Evolutionary conservation across 768 basidiomycete species (phyloP), one percentile per base, ranked within the genome.

Genomic region (Kondoa malvinella): DNA sequence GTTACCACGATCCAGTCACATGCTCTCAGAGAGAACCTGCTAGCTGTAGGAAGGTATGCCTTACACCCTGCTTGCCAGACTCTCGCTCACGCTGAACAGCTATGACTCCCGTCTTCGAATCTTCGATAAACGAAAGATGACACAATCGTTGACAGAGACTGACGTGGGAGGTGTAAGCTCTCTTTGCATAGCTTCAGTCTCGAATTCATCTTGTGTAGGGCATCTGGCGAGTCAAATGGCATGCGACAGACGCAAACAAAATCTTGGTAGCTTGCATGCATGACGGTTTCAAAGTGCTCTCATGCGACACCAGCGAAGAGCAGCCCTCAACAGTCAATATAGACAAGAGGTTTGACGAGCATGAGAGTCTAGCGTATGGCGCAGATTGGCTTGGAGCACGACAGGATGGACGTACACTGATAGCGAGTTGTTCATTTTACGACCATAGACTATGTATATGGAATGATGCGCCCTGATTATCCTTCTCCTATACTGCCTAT

Each of bases 221-320:
- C 1, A 88, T 85, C 14, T 99, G 95, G 95, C 83, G 95, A 21
- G 85, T 90, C 68, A 92, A 94, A 76, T 99, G 92, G 90, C 91
- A 97, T 77, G 91, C 92, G 4, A 82, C 82, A 2, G 71, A 80
- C 1, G 72, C 74, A 1, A 73, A 82, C 40, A 88, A 92, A 73
- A 80, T 97, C 1, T 82, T 96, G 25, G 84, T 91, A n/a, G 95
- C 92, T 0, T 91, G 88, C 74, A 99, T 97, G 95, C 92, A 94
- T 75, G 91, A 91, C 70, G 92, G 94, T 12, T 92, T 90, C 82
- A 95, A 95, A 75, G 80, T 94, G 3, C 76, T 91, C 59, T 80
- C 77, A 83, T 88, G 68, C 61, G 12, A 16, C 32, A 60, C 70
- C 70, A 25, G 73, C 40, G 65, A 34, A 59, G 58, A 32, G 33